phyloP scores from a whole-genome alignment of 1,139 yeast genomes.

The Geotrichum macrosporum region DNA sequence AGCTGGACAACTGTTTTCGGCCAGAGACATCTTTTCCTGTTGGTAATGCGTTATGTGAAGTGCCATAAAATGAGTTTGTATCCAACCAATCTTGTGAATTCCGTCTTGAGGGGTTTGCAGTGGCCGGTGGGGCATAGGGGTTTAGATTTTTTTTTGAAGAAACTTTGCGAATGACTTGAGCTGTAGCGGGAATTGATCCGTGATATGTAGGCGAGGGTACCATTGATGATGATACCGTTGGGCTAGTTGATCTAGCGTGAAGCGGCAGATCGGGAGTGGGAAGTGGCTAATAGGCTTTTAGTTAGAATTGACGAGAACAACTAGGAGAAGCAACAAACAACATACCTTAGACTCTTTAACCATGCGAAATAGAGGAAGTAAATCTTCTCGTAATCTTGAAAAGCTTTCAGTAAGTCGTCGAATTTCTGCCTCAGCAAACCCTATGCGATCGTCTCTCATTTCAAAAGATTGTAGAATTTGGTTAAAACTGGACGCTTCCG shows the following conservation, averaged over 20 bases:
- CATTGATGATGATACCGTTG: constrained; percentile 16
- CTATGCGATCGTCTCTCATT: constrained; percentile 38
- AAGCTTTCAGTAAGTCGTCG: constrained; percentile 36
- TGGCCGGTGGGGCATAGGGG: constrained; percentile 8
- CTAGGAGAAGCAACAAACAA: neutral
- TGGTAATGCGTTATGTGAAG: constrained; percentile 10
- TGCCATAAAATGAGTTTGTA: constrained; percentile 14
- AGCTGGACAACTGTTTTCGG: too few relatives aligned
- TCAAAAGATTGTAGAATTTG: constrained; percentile 26
- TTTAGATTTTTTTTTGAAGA: constrained; percentile 12
- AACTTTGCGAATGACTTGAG: constrained; percentile 15
- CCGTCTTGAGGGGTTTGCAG: constrained; percentile 17
- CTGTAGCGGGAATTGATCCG: constrained; percentile 9
- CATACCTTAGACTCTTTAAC: constrained; percentile 39
- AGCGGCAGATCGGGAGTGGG: constrained; percentile 39
- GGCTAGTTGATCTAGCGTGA: constrained; percentile 9
- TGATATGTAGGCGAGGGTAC: constrained; percentile 10
- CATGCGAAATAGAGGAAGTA: constrained; percentile 40
- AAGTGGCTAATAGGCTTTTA: constrained; percentile 34
- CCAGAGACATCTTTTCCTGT: too few relatives aligned
- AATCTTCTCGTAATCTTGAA: constrained; percentile 39
- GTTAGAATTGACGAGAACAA: neutral
- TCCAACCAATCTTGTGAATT: constrained; percentile 20
- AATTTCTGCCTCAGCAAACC: constrained; percentile 37
- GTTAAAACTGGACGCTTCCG: constrained; percentile 1